Evolutionary conservation across 108 stramenopile genomes (phyloP).

Genomic region (Nitzschia putrida): DNA sequence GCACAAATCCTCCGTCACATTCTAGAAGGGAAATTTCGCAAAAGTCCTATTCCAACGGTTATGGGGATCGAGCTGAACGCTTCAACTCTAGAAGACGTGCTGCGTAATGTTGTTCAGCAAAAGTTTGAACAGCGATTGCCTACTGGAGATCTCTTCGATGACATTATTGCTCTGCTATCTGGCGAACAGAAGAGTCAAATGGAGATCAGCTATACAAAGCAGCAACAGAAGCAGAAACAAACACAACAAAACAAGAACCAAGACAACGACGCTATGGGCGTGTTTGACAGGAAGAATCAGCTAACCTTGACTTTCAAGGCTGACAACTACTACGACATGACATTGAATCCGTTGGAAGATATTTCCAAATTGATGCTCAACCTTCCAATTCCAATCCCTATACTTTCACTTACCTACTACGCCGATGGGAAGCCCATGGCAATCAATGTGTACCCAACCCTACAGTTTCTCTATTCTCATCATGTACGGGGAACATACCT

Average conservation of each 20-base stretch:
- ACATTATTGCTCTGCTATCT: constrained; percentile 29
- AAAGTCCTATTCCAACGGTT: constrained; percentile 19
- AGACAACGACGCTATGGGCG: constrained; percentile 39
- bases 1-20: constrained; percentile 32
- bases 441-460: constrained; percentile 35
- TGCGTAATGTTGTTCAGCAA: constrained; percentile 32
- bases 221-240: constrained; percentile 43
- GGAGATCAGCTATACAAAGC: constrained; percentile 43
- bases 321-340: constrained; percentile 26
- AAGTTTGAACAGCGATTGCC: constrained; percentile 35
- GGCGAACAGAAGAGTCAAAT: constrained; percentile 41
- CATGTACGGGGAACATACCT: constrained; percentile 25
- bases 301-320: constrained; percentile 9
- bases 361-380: constrained; percentile 21
- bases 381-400: constrained; percentile 26
- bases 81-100: not conserved
- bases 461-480: constrained; percentile 40
- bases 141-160: constrained; percentile 27
- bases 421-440: constrained; percentile 1
- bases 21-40: constrained; percentile 25
- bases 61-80: not conserved
- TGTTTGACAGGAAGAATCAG: constrained; percentile 34
- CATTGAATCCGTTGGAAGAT: constrained; percentile 21
- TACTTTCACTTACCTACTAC: constrained; percentile 14
- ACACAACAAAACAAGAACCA: constrained; percentile 42